Evolutionary conservation across 352 stramenopile genomes (phyloP).

Genomic region (Globisporangium emineosum): DNA sequence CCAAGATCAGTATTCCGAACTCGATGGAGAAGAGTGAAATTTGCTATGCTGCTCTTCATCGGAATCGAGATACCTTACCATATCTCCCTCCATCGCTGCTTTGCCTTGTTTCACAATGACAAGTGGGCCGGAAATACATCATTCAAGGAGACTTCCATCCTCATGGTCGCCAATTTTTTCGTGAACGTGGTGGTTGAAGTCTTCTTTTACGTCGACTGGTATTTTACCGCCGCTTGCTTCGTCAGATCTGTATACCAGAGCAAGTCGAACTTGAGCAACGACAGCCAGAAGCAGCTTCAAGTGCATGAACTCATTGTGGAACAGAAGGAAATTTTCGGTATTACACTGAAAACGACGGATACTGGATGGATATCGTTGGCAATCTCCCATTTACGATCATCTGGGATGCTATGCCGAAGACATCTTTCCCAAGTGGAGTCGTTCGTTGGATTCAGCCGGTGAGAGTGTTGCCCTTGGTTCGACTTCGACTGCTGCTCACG

Average conservation of each 20-base stretch:
- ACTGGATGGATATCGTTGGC: neutral
- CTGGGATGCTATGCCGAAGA: neutral
- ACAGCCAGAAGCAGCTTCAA: neutral
- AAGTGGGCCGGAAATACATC: neutral
- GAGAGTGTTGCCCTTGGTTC: neutral
- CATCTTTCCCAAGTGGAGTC: neutral
- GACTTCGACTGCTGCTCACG: neutral
- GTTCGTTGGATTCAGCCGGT: neutral
- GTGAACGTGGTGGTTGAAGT: neutral
- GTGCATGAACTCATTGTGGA: slow-evolving; percentile 1
- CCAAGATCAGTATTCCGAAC: neutral
- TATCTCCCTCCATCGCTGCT: neutral
- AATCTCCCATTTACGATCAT: slow-evolving; percentile 1
- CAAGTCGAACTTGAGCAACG: neutral
- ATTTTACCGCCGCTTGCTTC: neutral
- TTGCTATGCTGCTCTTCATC: neutral
- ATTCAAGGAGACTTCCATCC: neutral
- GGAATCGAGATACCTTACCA: neutral
- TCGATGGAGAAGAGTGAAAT: neutral
- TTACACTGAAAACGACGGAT: neutral
- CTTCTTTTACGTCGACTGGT: slow-evolving; percentile 1
- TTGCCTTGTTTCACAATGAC: neutral
- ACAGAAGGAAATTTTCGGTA: neutral
- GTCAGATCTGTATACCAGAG: neutral
- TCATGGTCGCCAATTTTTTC: neutral